Base-by-base conservation (phyloP, 129 eudicot species). In the Arctium minus region DNA sequence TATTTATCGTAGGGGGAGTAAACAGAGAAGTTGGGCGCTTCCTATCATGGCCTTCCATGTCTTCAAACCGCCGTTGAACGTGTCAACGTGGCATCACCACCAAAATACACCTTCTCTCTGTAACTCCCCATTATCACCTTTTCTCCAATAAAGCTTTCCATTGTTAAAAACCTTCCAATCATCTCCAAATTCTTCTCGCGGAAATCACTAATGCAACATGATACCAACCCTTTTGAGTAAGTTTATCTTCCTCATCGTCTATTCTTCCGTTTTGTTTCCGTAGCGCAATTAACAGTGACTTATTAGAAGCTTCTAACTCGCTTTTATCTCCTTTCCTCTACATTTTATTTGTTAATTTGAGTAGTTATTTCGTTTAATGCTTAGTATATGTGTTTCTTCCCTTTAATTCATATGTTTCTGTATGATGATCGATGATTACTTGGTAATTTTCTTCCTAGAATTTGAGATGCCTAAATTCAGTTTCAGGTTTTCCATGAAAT, bases 61-160 rank as follows among this genome's bases (percentile, higher is more conserved):
- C 36, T 8, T 32, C 8, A 80, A 70, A 80, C 77, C 83, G 77
- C 77, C 77, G 70, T 35, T 72, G 37, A 18, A 71, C 77, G 83
- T 80, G 83, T 76, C 83, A 80, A 80, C 77, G 83, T 80, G 83
- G 83, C 83, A 80, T 80, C 76, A 46, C 71, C 31, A 38, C 27
- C 81, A 10, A 15, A 70, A 48, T 46, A 70, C 77, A 44, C 33
- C 71, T 67, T 73, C 60, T 22, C 69, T 80, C 68, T 80, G 76
- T 36, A 70, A 80, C 33, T 70, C 33, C 76, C 36, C 36, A 5
- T 31, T 33, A 17, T 76, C 67, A 13, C 42, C 3, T 33, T 56
- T 60, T 56, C 9, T 56, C 67, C 27, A 56, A 56, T 56, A 5
- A 18, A 0, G 56, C 56, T 22, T 22, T 22, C 27, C 56, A 46